These are phyloP conservation scores for Luvunga scandens DNA, from an alignment of 345 rosid genomes.

Conservation along the genomic window DNA sequence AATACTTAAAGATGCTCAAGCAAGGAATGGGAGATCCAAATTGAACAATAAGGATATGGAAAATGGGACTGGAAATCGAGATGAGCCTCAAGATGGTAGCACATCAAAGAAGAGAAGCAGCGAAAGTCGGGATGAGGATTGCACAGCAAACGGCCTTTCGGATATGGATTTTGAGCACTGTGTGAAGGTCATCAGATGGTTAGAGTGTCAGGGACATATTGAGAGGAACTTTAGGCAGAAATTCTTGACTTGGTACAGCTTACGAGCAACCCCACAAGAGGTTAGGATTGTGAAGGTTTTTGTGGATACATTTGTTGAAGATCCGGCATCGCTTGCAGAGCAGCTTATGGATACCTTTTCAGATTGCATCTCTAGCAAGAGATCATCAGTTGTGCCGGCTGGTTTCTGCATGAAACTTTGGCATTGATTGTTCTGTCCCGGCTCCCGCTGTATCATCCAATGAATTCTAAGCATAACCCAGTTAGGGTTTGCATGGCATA, in stretches of 20 bases:
- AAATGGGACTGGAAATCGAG: constrained; percentile 35
- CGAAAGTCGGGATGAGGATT: constrained; percentile 43
- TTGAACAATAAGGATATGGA: constrained; percentile 39
- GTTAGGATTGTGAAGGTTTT: constrained; percentile 77
- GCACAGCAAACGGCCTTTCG: constrained; percentile 41
- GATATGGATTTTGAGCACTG: constrained; percentile 70
- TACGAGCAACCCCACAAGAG: constrained; percentile 79
- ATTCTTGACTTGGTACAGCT: constrained; percentile 92
- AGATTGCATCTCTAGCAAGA: constrained; percentile 56
- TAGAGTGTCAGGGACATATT: constrained; percentile 83
- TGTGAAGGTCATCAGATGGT: constrained; percentile 75
- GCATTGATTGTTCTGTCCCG: constrained; percentile 47
- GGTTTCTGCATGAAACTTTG: constrained; percentile 92
- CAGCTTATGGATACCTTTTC: constrained; percentile 93
- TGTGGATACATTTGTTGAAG: constrained; percentile 65
- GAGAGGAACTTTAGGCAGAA: constrained; percentile 92
- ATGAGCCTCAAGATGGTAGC: constrained; percentile 57
- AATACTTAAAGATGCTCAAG: constrained; percentile 47
- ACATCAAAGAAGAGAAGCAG: constrained; percentile 49
- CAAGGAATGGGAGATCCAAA: constrained; percentile 45
- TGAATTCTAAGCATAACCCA: constrained; percentile 18
- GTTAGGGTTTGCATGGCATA: constrained; percentile 28
- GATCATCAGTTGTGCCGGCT: constrained; percentile 53
- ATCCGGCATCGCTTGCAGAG: constrained; percentile 78
- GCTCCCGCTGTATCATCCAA: constrained; percentile 7